Evolutionary conservation across 2,329 filamentous ascomycete species (phyloP), one percentile per base, ranked within the genome.

Genomic region (Stachybotrys chlorohalonatus): DNA sequence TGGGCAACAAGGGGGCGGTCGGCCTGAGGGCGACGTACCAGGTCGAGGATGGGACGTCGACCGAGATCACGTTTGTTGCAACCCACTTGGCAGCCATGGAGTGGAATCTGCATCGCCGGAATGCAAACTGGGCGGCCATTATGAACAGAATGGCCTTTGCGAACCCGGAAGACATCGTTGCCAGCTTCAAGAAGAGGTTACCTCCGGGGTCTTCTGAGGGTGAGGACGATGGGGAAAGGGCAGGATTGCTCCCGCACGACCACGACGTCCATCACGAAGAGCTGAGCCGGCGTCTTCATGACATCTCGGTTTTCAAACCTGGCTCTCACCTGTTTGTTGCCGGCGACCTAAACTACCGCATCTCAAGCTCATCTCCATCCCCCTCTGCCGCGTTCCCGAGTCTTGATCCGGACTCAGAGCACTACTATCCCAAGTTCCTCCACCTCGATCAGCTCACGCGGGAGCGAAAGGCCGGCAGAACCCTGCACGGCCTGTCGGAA

Each of bases 1-100:
- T 96, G 87, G 94, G 91, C 15, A 96, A 96, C 70, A 99, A 99
- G 72, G 94, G 93, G 32, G 93, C 91, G 4, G 87, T 95, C 1
- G 94, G 87, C 0, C 77, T 93, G 57, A 80, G 91, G 39, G 71
- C 94, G 48, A 78, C 83, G 13, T 86, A 89, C 63, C 59, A 68
- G 55, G 64, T 60, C 49, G 63, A 59, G 32, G 60, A 58, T 9
- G 63, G 62, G 17, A 63, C 61, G 54, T 74, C 74, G 5, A 80
- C 86, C 31, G 82, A 89, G 63, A 69, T 96, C 54, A 96, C 90
- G 0, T 94, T 97, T 67, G 85, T 95, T 47, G 85, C 89, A 46
- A 89, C 91, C 11, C 94, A 99, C 70, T 75, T 97, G 54, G 90
- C 92, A 0, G 88, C 93, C 7, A 90, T 90, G 83, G 94, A 99